Percentiles rank a stretch among this genome's conserved stretches.
Evolutionary conservation across 2,329 filamentous ascomycete species (phyloP).

Genomic region (Drechslerella dactyloides): DNA sequence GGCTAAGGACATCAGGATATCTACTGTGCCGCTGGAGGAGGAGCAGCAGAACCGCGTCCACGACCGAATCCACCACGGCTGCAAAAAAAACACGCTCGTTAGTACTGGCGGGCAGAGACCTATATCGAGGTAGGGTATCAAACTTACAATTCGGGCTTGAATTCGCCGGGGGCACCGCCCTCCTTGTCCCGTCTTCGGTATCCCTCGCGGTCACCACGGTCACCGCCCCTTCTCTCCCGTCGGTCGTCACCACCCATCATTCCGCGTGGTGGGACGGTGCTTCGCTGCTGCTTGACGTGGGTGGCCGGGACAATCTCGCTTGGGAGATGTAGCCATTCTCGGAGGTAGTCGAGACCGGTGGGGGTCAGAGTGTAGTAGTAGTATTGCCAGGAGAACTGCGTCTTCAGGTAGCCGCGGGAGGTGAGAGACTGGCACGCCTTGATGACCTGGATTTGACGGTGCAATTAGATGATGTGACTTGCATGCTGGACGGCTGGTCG

Average conservation of each 20-base stretch:
- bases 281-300: constrained; percentile 99
- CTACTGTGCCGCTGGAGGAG: constrained; percentile 56
- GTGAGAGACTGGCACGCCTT: constrained; percentile 98
- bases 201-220: constrained; percentile 82
- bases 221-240: constrained; percentile 67
- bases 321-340: constrained; percentile 99
- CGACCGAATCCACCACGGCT: constrained; percentile 88
- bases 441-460: constrained; percentile 68
- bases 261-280: constrained; percentile 94
- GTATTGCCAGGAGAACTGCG: constrained; percentile 99
- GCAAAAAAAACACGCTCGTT: constrained; percentile 56
- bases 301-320: constrained; percentile 99
- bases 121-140: background rate
- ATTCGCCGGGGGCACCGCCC: constrained; percentile 88
- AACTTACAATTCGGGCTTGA: constrained; percentile 83
- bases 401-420: constrained; percentile 99
- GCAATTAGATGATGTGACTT: constrained; percentile 42
- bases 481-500: background rate
- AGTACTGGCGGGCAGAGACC: constrained; percentile 2
- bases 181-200: constrained; percentile 93
- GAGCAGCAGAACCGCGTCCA: constrained; percentile 77
- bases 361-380: constrained; percentile 99
- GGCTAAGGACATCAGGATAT: constrained; percentile 38
- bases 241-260: constrained; percentile 86
- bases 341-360: constrained; percentile 99